Conservation (phyloP, 176 grass and related monocot genomes). For the Leersia perrieri region DNA sequence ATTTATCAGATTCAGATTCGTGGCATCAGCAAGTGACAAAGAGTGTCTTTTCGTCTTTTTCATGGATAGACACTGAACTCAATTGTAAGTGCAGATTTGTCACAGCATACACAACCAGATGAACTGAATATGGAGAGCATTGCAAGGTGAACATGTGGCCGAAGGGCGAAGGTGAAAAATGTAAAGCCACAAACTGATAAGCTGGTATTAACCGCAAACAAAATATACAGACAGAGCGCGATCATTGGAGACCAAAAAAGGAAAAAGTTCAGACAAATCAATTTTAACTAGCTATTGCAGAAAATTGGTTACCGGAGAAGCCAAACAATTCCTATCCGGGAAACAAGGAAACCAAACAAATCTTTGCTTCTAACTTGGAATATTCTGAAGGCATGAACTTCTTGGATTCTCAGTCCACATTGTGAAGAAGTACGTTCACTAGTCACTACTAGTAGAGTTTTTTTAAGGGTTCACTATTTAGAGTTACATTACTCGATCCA, state of each 20-base stretch:
- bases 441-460: not conserved
- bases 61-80: too few species aligned
- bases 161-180: not conserved
- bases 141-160: not conserved
- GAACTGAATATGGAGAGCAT: too few species aligned
- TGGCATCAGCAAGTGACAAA: too few species aligned
- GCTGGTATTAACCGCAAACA: not conserved
- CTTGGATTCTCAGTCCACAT: not conserved
- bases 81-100: too few species aligned
- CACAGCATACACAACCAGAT: too few species aligned
- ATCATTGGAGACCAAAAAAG: too few species aligned
- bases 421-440: too few species aligned
- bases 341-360: not conserved
- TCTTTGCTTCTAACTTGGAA: not conserved
- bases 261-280: not conserved
- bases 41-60: too few species aligned
- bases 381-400: not conserved
- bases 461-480: too few species aligned
- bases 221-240: not conserved
- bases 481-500: not conserved
- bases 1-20: too few species aligned
- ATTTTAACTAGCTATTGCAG: not conserved
- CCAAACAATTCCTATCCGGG: not conserved
- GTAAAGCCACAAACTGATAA: too few species aligned
- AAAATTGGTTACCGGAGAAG: not conserved